Base-by-base conservation (phyloP, 2,329 filamentous ascomycete species). In the Colletotrichum navitas region DNA sequence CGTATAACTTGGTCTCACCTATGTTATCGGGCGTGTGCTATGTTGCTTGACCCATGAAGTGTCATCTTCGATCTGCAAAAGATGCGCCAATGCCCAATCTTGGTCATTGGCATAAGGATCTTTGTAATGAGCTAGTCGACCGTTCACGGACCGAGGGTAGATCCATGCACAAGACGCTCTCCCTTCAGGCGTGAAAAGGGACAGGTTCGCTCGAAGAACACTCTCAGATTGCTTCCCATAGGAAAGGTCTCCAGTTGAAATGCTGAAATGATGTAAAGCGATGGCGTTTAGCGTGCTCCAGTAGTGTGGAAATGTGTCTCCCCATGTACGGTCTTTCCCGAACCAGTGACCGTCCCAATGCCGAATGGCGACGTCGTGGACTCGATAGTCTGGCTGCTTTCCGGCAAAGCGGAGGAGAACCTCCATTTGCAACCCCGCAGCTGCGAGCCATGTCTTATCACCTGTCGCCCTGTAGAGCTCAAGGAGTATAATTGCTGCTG, bases 391-490 rank as follows among this genome's bases (percentile, higher is more conserved):
- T 2, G 68, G 71, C 10, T 73, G 71, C 18, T 73, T 73, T 16
- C 71, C 68, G 1, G 63, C 63, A 34, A 72, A 73, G 8, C 63
- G 63, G 1, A 72, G 47, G n/a, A 72, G 71, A 3, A 67, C 58
- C 7, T 73, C 54, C 1, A 72, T 12, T 21, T 73, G 68, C 34
- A 51, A 24, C 8, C 24, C 43, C 11, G 63, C 63, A 3, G 58
- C 71, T 3, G 82, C 76, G 39, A 87, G 80, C 45, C 76, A 77
- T 2, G 80, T 79, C 4, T 63, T 10, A 64, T 88, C 81, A 0
- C 80, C 79, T 5, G 81, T 85, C 4, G 83, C 83, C 51, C 78
- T 79, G 65, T 82, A 80, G 10, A 89, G 81, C 77, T 89, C 87
- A 32, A 86, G 84, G 1, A 89, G 80, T 4, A 63, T 72, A 8